Evolutionary conservation across 2,329 filamentous ascomycete species (phyloP).

Genomic region (Escovopsis sp.): DNA sequence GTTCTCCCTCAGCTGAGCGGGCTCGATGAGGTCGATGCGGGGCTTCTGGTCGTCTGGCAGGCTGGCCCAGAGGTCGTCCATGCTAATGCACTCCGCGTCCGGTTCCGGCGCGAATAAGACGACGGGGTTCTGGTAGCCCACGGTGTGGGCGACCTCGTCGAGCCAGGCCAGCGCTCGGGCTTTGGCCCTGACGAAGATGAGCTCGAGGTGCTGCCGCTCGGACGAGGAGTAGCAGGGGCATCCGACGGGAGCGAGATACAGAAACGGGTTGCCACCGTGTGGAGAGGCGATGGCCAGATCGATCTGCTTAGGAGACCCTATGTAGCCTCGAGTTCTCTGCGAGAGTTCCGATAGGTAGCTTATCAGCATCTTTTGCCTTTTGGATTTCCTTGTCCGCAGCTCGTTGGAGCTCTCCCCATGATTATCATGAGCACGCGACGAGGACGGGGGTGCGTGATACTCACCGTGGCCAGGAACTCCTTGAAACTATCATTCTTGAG

Average conservation of each 20-base stretch:
- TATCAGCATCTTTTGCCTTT: too few species aligned
- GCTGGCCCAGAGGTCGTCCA: slow-evolving; percentile 13
- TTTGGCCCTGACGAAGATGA: slow-evolving; percentile 42
- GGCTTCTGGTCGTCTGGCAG: slow-evolving; percentile 17
- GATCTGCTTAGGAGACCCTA: slow-evolving; percentile 33
- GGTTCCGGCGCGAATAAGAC: slow-evolving; percentile 1
- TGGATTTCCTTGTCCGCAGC: too few species aligned
- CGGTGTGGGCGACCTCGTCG: slow-evolving; percentile 31
- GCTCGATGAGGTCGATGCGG: slow-evolving; percentile 8
- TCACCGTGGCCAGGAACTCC: slow-evolving; percentile 35
- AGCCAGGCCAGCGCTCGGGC: slow-evolving; percentile 44
- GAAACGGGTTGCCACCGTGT: slow-evolving; percentile 28
- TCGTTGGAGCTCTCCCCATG: too few species aligned
- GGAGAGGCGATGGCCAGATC: slow-evolving; percentile 38
- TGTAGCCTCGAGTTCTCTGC: slow-evolving; percentile 46
- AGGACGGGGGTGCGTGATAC: slow-evolving; percentile 9
- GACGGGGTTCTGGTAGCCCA: slow-evolving; percentile 21
- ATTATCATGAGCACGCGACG: background rate
- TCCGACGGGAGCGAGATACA: slow-evolving; percentile 32
- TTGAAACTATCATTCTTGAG: slow-evolving; percentile 30
- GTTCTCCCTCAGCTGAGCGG: slow-evolving; percentile 10
- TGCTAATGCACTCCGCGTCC: slow-evolving; percentile 8
- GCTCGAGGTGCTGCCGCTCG: slow-evolving; percentile 41
- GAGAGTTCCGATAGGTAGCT: background rate
- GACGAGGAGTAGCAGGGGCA: slow-evolving; percentile 58